A percentile compares a stretch with the other conserved stretches of the same genome.
Conservation (phyloP, 1,139 yeast genomes). For the Debaryomyces psychrophilus region DNA sequence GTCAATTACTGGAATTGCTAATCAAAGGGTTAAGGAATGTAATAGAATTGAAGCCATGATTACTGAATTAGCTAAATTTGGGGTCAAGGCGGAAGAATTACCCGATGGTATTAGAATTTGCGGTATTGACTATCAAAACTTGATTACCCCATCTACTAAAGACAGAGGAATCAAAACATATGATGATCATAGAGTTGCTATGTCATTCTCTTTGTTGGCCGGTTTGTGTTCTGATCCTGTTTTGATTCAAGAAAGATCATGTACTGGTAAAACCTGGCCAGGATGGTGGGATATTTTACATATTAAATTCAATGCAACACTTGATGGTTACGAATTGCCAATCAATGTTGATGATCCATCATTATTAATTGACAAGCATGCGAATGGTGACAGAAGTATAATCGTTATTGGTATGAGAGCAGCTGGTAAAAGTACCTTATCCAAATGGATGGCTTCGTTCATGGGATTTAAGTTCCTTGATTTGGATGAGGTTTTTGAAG, state of each 20-base stretch:
- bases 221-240: slow-evolving; percentile 60
- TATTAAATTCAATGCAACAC: slow-evolving; percentile 60
- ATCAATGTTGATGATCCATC: slow-evolving; percentile 20
- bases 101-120: slow-evolving; percentile 90
- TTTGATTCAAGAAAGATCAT: slow-evolving; percentile 79
- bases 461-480: slow-evolving; percentile 78
- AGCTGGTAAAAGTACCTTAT: slow-evolving; percentile 90
- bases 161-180: slow-evolving; percentile 68
- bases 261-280: slow-evolving; percentile 99
- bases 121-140: slow-evolving; percentile 56
- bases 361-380: slow-evolving; percentile 15
- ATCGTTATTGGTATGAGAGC: slow-evolving; percentile 97
- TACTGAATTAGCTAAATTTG: slow-evolving; percentile 82
- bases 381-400: slow-evolving; percentile 58
- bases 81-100: slow-evolving; percentile 80
- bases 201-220: slow-evolving; percentile 91
- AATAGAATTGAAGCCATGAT: slow-evolving; percentile 96
- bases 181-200: slow-evolving; percentile 98
- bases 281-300: slow-evolving; percentile 98
- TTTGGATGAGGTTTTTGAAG: slow-evolving; percentile 73
- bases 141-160: slow-evolving; percentile 52
- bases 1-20: slow-evolving; percentile 91
- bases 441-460: slow-evolving; percentile 75
- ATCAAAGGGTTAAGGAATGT: slow-evolving; percentile 97
- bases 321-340: slow-evolving; percentile 69